Evolutionary conservation across 2,329 filamentous ascomycete genomes (phyloP).

Genomic region (Periglandula ipomoeae): DNA sequence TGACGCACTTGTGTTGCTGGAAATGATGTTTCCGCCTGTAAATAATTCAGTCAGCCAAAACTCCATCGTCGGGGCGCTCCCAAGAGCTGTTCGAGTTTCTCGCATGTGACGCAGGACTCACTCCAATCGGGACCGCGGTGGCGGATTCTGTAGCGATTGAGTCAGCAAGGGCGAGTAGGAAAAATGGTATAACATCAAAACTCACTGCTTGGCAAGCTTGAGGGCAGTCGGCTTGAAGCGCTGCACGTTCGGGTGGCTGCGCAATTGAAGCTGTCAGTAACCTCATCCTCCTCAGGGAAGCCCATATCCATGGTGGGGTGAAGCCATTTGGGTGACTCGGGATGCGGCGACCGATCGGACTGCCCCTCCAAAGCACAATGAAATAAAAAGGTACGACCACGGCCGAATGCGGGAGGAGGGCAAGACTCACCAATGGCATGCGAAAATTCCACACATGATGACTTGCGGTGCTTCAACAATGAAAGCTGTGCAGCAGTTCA

Average conservation of each 20-base stretch:
- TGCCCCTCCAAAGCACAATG: slow-evolving; percentile 19
- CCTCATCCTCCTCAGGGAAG: neutral
- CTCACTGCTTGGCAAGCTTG: slow-evolving; percentile 88
- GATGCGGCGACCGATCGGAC: slow-evolving; percentile 11
- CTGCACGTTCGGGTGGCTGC: slow-evolving; percentile 80
- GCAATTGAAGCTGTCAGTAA: slow-evolving; percentile 10
- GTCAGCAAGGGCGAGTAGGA: slow-evolving; percentile 13
- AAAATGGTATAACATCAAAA: no score
- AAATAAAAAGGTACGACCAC: neutral
- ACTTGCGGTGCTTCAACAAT: slow-evolving; percentile 16
- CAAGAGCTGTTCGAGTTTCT: neutral
- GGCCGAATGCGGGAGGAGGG: neutral
- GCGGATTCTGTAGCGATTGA: slow-evolving; percentile 54
- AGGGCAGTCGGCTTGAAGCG: slow-evolving; percentile 95
- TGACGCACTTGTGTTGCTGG: slow-evolving; percentile 78
- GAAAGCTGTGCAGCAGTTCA: neutral
- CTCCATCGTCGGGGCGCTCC: neutral
- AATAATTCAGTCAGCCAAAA: slow-evolving; percentile 1
- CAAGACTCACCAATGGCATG: slow-evolving; percentile 73
- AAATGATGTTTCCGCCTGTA: slow-evolving; percentile 76
- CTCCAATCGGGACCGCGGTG: slow-evolving; percentile 98
- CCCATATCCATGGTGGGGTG: slow-evolving; percentile 21
- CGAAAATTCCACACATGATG: slow-evolving; percentile 95
- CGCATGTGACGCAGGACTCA: slow-evolving; percentile 40
- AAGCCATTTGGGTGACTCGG: neutral